phyloP scores from a whole-genome alignment of 352 stramenopile genomes.

The Globisporangium alternatum region DNA sequence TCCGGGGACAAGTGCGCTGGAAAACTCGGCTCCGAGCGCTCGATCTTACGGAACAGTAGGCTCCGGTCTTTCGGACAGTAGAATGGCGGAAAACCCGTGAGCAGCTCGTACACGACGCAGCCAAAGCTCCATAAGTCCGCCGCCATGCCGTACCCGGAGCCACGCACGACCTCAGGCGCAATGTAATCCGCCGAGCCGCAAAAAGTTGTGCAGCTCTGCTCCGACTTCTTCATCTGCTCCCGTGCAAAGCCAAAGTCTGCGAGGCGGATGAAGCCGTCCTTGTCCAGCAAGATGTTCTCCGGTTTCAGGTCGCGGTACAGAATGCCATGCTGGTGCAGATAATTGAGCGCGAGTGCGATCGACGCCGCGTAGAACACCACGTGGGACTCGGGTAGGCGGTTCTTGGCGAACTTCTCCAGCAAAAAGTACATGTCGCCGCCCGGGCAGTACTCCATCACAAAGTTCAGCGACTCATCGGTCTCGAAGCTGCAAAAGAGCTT shows the following conservation, averaged over 20 bases:
- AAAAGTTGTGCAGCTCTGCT: constrained; percentile 73
- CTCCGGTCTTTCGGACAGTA: constrained; percentile 89
- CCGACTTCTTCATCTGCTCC: constrained; percentile 47
- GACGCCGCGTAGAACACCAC: constrained; percentile 97
- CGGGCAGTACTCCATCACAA: constrained; percentile 98
- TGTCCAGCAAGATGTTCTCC: constrained; percentile 90
- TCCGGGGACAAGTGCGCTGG: constrained; percentile 85
- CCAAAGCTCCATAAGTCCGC: constrained; percentile 88
- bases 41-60: constrained; percentile 97
- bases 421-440: constrained; percentile 96
- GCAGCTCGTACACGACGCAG: constrained; percentile 84
- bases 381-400: constrained; percentile 91
- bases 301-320: constrained; percentile 91
- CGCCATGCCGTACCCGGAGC: constrained; percentile 66
- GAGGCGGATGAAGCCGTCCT: constrained; percentile 86
- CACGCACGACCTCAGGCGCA: constrained; percentile 74
- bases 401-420: constrained; percentile 85
- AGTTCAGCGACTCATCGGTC: constrained; percentile 92
- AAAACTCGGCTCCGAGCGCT: constrained; percentile 89
- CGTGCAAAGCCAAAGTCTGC: constrained; percentile 83
- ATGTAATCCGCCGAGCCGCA: constrained; percentile 86
- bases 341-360: constrained; percentile 94
- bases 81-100: constrained; percentile 90
- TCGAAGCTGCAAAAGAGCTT: constrained; percentile 95
- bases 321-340: constrained; percentile 73